Evolutionary conservation across 768 basidiomycete species (phyloP).

Genomic region (Polyporus arcularius): DNA sequence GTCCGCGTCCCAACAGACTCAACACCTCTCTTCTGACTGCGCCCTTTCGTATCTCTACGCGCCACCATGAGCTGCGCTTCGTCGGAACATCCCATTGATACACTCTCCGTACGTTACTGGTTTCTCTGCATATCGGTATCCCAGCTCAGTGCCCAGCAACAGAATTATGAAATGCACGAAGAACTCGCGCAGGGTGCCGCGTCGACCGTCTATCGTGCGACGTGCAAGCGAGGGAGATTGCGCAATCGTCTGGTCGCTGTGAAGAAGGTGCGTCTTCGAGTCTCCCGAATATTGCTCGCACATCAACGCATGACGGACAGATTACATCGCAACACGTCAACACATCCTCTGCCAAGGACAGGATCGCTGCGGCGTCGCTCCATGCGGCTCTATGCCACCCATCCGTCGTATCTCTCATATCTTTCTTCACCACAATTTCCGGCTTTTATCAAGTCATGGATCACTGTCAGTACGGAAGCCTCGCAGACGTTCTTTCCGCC

Average conservation of each 20-base stretch:
- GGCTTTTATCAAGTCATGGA: conserved; percentile 45
- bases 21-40: too few species aligned
- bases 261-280: conserved; percentile 38
- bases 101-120: not conserved
- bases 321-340: not conserved
- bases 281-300: too few species aligned
- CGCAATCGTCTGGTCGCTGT: conserved; percentile 44
- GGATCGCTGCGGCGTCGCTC: conserved; percentile 25
- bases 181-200: conserved; percentile 30
- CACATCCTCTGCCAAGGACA: not conserved
- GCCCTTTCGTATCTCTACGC: too few species aligned
- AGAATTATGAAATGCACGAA: conserved; percentile 45
- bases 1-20: too few species aligned
- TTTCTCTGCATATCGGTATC: too few species aligned
- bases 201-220: conserved; percentile 41
- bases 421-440: conserved; percentile 36
- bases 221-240: conserved; percentile 46
- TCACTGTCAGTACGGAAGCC: conserved; percentile 43
- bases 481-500: conserved; percentile 34
- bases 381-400: conserved; percentile 52
- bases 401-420: conserved; percentile 48
- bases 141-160: not conserved
- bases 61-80: too few species aligned
- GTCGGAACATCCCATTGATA: not conserved
- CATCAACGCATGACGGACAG: not conserved